Conservation (phyloP, 768 basidiomycete genomes). For the Tulasnella calospora region DNA sequence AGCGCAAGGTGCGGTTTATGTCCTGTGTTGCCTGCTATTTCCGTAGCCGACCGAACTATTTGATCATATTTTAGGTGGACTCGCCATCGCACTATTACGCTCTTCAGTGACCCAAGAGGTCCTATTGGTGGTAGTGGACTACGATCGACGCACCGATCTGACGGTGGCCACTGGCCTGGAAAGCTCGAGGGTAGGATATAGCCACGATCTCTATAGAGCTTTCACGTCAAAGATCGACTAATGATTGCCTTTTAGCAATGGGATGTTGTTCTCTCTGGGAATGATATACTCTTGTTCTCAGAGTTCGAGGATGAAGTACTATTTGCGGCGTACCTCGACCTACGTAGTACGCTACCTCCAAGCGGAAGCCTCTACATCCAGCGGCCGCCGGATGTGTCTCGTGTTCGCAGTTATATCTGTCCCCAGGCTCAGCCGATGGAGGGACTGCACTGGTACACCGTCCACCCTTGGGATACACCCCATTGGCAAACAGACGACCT, state of each 20-base stretch:
- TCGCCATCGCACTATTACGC: neutral
- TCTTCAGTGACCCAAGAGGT: neutral
- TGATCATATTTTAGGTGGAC: neutral
- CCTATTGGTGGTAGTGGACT: neutral
- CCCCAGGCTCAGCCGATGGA: neutral
- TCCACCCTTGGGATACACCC: slow-evolving; percentile 3
- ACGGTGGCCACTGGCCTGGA: neutral
- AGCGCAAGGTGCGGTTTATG: neutral
- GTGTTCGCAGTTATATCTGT: neutral
- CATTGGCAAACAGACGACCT: neutral
- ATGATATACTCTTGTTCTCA: neutral
- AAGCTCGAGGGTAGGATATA: neutral
- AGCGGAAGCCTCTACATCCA: neutral
- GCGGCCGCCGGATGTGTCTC: neutral
- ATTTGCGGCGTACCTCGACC: neutral
- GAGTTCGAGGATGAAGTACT: neutral
- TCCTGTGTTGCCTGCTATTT: neutral
- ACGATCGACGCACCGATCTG: neutral
- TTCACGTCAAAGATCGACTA: neutral
- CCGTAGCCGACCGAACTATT: neutral
- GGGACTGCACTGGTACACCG: neutral
- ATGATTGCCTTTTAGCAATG: neutral
- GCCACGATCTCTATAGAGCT: neutral
- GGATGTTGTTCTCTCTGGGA: neutral
- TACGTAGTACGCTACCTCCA: neutral